Base-by-base conservation (phyloP, 352 stramenopile genomes). In the Globisporangium nunn region DNA sequence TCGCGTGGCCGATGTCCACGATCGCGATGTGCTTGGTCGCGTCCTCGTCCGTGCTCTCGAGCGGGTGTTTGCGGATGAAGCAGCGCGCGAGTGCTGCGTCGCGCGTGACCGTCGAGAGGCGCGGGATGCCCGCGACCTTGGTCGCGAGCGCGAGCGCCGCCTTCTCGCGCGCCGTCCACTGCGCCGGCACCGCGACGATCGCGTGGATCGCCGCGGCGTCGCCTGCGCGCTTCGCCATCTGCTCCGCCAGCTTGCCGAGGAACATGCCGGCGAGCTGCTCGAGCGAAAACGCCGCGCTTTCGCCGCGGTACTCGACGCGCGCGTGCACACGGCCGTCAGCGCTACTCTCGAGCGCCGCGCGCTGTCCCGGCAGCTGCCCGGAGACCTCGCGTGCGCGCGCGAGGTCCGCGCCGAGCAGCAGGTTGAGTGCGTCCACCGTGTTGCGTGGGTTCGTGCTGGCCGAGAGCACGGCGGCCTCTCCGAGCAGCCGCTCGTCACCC, bases 1-100 rank as follows among this genome's bases (percentile, higher is more conserved):
- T 88, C 29, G 74, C 85, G 63, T 92, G 78, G 45, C 89, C 89
- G 63, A 97, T 86, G 65, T 97, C 89, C 8, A 97, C 69, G 60
- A 97, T 87, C 50, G 85, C 65, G 59, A 97, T 91, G 61, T 81
- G 71, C 62, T 81, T 80, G n/a, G 51, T 29, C 18, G 54, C 54
- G 33, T 63, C 66, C 17, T 67, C 58, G 4, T 56, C 40, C 23
- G 41, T 15, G n/a, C 6, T 11, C 39, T 74, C 44, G 18, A 96
- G 57, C 3, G 85, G 81, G 70, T 96, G 88, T 61, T 96, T 96
- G 58, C 68, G 68, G 51, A 88, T 68, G 67, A 89, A 96, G 64
- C 84, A 93, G 46, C 76, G 80, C 17, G 84, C 84, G 23, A 63
- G 49, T 2, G 61, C 61, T 45, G 59, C 64, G 43, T 88, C 79